Evolutionary conservation across 1,139 yeast species (phyloP).

Genomic region (Pichia sp.): DNA sequence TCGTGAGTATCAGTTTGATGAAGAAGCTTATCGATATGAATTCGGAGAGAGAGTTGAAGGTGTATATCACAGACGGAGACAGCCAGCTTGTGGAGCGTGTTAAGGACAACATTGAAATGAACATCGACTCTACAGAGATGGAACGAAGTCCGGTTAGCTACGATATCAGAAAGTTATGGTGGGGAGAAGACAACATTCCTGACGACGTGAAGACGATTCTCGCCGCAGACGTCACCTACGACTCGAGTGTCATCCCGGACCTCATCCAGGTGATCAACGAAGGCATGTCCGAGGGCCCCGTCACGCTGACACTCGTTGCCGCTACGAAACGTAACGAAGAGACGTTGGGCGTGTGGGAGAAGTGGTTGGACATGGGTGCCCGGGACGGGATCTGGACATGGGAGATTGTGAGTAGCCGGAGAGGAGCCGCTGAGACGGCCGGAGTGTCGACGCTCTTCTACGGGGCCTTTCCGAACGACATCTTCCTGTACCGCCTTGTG

Average conservation of each 20-base stretch:
- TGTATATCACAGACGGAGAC: conserved; percentile 79
- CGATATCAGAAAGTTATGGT: conserved; percentile 53
- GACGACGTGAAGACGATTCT: conserved; percentile 46
- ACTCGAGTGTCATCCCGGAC: conserved; percentile 55
- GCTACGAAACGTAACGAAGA: conserved; percentile 70
- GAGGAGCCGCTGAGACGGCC: too few species aligned
- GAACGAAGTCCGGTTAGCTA: conserved; percentile 24
- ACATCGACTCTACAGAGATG: conserved; percentile 31
- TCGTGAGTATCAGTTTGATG: conserved; percentile 63
- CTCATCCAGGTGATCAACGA: conserved; percentile 50
- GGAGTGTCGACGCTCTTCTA: too few species aligned
- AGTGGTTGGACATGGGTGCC: conserved; percentile 34
- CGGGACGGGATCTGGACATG: conserved; percentile 26
- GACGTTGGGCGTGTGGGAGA: conserved; percentile 58
- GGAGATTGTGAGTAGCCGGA: conserved; percentile 14
- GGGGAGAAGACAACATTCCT: conserved; percentile 48
- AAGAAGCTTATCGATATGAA: conserved; percentile 19
- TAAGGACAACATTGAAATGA: conserved; percentile 44
- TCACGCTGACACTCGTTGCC: conserved; percentile 47
- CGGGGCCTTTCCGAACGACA: conserved; percentile 6
- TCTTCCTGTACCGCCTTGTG: conserved; percentile 1
- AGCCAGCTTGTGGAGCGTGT: conserved; percentile 55
- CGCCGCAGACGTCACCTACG: conserved; percentile 91
- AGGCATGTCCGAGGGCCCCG: conserved; percentile 25
- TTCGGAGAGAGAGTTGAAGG: conserved; percentile 18